Evolutionary conservation across 2,329 filamentous ascomycete species (phyloP), one percentile per base, ranked within the genome.

Genomic region (Trichoderma koningii): DNA sequence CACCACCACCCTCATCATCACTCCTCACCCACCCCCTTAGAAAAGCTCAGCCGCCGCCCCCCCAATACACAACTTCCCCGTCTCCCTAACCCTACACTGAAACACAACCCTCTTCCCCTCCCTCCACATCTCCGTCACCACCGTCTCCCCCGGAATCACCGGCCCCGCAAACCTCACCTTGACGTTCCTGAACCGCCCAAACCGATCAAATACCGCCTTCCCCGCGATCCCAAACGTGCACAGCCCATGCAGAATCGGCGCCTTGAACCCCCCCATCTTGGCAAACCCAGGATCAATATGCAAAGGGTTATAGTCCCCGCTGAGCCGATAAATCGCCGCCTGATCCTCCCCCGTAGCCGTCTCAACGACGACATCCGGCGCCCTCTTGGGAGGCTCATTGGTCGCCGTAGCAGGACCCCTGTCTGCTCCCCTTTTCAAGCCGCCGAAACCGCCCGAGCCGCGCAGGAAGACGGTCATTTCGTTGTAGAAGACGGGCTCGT

Each of bases 401-500:
- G 88, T 81, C 2, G 90, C 89, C 3, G 92, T 96, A 51, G 91
- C 87, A 17, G 89, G 87, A 66, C 94, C 93, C 64, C 95, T 86
- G 73, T 96, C 90, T 19, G 79, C 74, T 28, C 89, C 87, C 80
- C 93, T 94, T 78, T 87, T 88, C 62, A 88, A 85, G 9, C 95
- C 95, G 64, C 90, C 93, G 73, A 98, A 98, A 63, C 93, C 93
- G 69, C 95, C 95, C 66, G 89, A 90, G 55, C 94, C 94, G 66
- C 94, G 89, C 69, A 99, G 87, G 82, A 99, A 97, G 70, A 93
- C 87, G n/a, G 90, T 94, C 69, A 86, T 87, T 79, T 99, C 95
- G 79, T 97, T 98, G 84, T 98, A 98, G 81, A 98, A 98, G 69
- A 99, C 81, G 66, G 96, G 90, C 76, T 96, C 91, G 71, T 92